These are phyloP conservation scores for Brassica carinata DNA, from an alignment of 345 rosid genomes.

Conservation along the genomic window DNA sequence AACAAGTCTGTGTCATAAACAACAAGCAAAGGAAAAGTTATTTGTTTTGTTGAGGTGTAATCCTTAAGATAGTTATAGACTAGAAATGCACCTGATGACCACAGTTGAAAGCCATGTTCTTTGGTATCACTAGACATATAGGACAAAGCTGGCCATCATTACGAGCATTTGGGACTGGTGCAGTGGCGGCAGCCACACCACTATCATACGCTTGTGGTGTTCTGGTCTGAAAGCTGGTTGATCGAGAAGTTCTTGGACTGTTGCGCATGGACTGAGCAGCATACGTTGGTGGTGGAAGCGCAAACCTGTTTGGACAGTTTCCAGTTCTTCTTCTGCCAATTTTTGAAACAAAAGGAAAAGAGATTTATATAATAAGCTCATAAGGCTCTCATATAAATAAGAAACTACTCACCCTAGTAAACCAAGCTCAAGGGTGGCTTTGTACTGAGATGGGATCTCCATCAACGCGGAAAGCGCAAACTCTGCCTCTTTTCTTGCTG, in stretches of 20 bases:
- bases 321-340: constrained; percentile 49
- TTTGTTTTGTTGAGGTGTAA: background rate
- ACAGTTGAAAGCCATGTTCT: constrained; percentile 93
- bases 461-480: constrained; percentile 87
- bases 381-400: background rate
- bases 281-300: constrained; percentile 78
- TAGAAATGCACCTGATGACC: constrained; percentile 56
- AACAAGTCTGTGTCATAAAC: constrained; percentile 60
- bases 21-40: background rate
- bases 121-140: constrained; percentile 62
- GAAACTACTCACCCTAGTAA: constrained; percentile 66
- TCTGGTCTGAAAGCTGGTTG: constrained; percentile 40
- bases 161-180: constrained; percentile 41
- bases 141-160: constrained; percentile 74
- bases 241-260: constrained; percentile 47
- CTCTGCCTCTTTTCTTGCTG: constrained; percentile 70
- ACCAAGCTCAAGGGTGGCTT: constrained; percentile 81
- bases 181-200: constrained; percentile 29
- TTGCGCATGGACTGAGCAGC: constrained; percentile 45
- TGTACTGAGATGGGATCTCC: constrained; percentile 92
- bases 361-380: constrained; percentile 1
- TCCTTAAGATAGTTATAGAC: background rate
- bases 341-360: constrained; percentile 15
- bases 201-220: constrained; percentile 29
- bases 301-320: constrained; percentile 52